phyloP scores from a whole-genome alignment of 345 rosid genomes.

The Eutrema yunnanense region DNA sequence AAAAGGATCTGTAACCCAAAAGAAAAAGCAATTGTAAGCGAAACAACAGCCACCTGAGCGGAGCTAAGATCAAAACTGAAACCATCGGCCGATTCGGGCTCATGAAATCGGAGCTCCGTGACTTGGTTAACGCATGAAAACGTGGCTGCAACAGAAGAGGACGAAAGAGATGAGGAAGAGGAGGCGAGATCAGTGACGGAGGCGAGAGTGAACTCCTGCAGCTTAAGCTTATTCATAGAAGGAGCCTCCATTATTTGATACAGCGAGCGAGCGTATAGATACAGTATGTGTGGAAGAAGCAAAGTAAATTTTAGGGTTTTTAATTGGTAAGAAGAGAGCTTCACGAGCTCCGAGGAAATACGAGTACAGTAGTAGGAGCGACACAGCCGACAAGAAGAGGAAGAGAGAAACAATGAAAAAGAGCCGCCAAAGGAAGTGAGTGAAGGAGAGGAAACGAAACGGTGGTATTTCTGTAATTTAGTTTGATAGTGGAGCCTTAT shows the following conservation, averaged over 20 bases:
- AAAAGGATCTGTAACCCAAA: background rate
- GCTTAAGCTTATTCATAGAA: conserved; percentile 15
- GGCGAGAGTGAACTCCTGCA: conserved; percentile 43
- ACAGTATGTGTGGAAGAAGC: background rate
- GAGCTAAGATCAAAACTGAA: conserved; percentile 37
- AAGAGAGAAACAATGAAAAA: background rate
- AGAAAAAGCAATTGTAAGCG: background rate
- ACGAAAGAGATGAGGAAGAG: conserved; percentile 26
- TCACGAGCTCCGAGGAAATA: background rate
- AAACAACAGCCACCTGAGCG: conserved; percentile 39
- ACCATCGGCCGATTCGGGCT: conserved; percentile 32
- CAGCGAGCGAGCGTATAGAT: background rate
- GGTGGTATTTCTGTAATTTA: conserved; percentile 7
- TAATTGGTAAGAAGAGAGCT: background rate
- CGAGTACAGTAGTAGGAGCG: background rate
- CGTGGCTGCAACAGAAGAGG: conserved; percentile 40
- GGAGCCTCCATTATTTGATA: conserved; percentile 29
- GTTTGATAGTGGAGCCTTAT: background rate
- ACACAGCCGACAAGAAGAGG: background rate
- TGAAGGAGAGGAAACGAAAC: background rate
- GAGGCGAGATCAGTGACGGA: conserved; percentile 49
- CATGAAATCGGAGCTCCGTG: conserved; percentile 42
- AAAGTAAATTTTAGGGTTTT: conserved; percentile 29
- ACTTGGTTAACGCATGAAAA: conserved; percentile 38
- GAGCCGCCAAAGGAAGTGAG: conserved; percentile 3